Evolutionary conservation across 2,329 filamentous ascomycete genomes (phyloP).

Genomic region (Colletotrichum tanaceti): DNA sequence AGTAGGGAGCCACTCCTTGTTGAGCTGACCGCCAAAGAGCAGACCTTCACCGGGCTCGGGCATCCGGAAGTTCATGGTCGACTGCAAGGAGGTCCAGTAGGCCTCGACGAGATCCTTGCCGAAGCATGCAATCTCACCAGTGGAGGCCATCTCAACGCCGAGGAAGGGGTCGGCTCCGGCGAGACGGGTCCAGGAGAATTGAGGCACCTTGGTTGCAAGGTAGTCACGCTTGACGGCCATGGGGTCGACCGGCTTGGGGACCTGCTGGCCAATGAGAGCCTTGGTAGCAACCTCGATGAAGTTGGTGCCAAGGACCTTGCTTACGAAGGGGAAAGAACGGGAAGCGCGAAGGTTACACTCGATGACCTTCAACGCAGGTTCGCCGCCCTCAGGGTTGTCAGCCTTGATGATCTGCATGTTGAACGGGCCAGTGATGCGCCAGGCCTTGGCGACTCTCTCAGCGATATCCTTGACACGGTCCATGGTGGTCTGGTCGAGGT

Average conservation of each 20-base stretch:
- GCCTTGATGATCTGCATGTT: slow-evolving; percentile 99
- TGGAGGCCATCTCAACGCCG: slow-evolving; percentile 96
- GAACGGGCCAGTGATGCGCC: slow-evolving; percentile 97
- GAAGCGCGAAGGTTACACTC: slow-evolving; percentile 98
- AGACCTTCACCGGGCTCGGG: slow-evolving; percentile 95
- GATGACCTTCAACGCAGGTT: slow-evolving; percentile 89
- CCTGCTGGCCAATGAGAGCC: slow-evolving; percentile 85
- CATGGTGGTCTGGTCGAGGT: slow-evolving; percentile 81
- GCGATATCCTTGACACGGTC: slow-evolving; percentile 94
- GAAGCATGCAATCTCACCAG: slow-evolving; percentile 98
- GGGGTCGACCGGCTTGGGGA: slow-evolving; percentile 86
- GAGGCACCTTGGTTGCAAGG: slow-evolving; percentile 95
- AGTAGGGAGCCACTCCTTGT: slow-evolving; percentile 76
- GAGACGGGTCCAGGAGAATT: slow-evolving; percentile 98
- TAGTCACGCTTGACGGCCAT: slow-evolving; percentile 93
- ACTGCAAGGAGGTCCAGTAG: slow-evolving; percentile 97
- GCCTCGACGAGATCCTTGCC: slow-evolving; percentile 95
- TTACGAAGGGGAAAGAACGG: slow-evolving; percentile 97
- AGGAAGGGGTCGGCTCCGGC: slow-evolving; percentile 97
- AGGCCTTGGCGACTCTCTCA: slow-evolving; percentile 94
- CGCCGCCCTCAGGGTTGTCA: slow-evolving; percentile 77
- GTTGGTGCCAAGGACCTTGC: slow-evolving; percentile 95
- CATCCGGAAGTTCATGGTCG: slow-evolving; percentile 99
- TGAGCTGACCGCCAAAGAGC: slow-evolving; percentile 87
- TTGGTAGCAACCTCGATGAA: slow-evolving; percentile 97